A percentile compares a stretch with the other conserved stretches of the same genome.
These are phyloP conservation scores for Malus fusca DNA, from an alignment of 306 rosid species.

Conservation along the genomic window DNA sequence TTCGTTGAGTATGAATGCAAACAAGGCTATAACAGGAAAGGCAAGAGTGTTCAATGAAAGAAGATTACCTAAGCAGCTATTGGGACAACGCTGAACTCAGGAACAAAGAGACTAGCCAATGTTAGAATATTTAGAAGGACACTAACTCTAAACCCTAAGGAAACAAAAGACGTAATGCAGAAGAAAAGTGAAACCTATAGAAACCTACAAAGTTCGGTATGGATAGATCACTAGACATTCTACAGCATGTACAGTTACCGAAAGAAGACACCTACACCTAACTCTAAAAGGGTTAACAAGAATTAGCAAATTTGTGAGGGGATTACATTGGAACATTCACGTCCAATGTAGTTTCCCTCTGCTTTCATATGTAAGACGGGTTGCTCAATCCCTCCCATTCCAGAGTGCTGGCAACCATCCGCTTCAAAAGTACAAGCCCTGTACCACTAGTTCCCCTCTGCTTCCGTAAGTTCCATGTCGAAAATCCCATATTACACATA, in stretches of 20 bases:
- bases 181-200: constrained; percentile 8
- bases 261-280: constrained; percentile 1
- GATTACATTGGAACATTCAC: constrained; percentile 8
- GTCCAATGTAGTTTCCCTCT: constrained; percentile 22
- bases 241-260: constrained; percentile 10
- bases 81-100: not conserved
- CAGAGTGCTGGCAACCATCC: constrained; percentile 15
- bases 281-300: not conserved
- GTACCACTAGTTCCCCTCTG: constrained; percentile 5
- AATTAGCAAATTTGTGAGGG: not conserved
- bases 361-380: constrained; percentile 16
- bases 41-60: constrained; percentile 5
- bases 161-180: not conserved
- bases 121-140: not conserved
- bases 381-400: constrained; percentile 25
- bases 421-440: not conserved
- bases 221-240: constrained; percentile 1
- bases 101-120: not conserved
- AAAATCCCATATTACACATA: not conserved
- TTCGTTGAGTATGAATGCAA: constrained; percentile 13
- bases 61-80: constrained; percentile 7
- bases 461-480: constrained; percentile 17
- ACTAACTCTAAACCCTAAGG: not conserved
- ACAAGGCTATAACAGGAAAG: not conserved
- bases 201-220: constrained; percentile 14